Evolutionary conservation across 1,284 basidiomycete genomes (phyloP).

Genomic region (Pseudomicrostroma phylloplanum): DNA sequence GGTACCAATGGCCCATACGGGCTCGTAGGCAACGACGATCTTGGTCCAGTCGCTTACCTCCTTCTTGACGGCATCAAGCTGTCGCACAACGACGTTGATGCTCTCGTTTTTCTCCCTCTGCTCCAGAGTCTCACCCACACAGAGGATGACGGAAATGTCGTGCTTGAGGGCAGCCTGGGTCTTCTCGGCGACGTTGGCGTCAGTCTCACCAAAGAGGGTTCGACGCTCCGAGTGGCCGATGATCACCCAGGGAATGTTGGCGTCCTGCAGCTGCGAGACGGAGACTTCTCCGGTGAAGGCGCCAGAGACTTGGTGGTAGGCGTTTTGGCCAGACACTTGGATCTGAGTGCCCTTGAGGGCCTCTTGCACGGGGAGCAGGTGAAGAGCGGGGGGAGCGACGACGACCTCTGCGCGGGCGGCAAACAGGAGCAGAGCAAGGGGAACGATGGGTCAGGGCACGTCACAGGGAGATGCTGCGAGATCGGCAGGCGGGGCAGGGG

Average conservation of each 20-base stretch:
- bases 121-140: slow-evolving; percentile 86
- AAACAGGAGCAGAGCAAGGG: slow-evolving; percentile 45
- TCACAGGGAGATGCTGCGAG: neutral
- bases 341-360: slow-evolving; percentile 28
- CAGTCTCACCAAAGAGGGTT: slow-evolving; percentile 81
- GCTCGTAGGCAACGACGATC: slow-evolving; percentile 76
- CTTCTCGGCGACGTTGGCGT: slow-evolving; percentile 77
- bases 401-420: slow-evolving; percentile 47
- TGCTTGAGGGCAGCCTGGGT: slow-evolving; percentile 66
- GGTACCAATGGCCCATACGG: slow-evolving; percentile 96
- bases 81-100: slow-evolving; percentile 69
- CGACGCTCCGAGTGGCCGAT: slow-evolving; percentile 97
- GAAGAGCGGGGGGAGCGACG: slow-evolving; percentile 44
- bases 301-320: slow-evolving; percentile 74
- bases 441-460: slow-evolving; percentile 23
- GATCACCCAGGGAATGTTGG: slow-evolving; percentile 82
- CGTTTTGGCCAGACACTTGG: slow-evolving; percentile 80
- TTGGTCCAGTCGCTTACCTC: slow-evolving; percentile 72
- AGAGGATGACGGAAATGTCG: slow-evolving; percentile 81
- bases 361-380: slow-evolving; percentile 43
- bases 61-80: slow-evolving; percentile 70
- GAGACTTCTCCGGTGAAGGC: slow-evolving; percentile 70
- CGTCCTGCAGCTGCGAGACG: slow-evolving; percentile 69
- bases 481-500: neutral
- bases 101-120: slow-evolving; percentile 80